Evolutionary conservation across 495 filamentous ascomycete species (phyloP).

Genomic region (Massariosphaeria phaeospora): DNA sequence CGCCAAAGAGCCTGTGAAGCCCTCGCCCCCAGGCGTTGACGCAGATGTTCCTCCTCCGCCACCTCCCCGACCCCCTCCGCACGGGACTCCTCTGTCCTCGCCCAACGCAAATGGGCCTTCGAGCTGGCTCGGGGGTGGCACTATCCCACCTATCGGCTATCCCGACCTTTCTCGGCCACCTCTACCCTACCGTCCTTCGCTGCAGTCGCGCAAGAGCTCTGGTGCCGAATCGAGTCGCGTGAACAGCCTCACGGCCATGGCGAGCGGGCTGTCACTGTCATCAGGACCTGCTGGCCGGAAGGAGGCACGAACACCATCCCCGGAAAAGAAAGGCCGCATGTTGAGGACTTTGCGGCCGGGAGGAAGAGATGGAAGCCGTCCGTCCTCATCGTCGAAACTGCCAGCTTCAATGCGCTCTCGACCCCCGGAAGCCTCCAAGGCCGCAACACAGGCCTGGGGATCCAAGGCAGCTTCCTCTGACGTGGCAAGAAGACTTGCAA

Average conservation of each 20-base stretch:
- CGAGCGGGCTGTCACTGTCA: slow-evolving; percentile 23
- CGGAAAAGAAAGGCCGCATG: slow-evolving; percentile 75
- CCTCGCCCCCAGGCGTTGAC: slow-evolving; percentile 20
- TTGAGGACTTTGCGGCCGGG: slow-evolving; percentile 71
- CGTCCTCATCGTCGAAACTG: slow-evolving; percentile 39
- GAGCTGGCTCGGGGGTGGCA: slow-evolving; percentile 72
- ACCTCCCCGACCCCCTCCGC: slow-evolving; percentile 20
- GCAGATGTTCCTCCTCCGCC: slow-evolving; percentile 29
- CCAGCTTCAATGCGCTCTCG: slow-evolving; percentile 30
- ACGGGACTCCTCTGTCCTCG: not conserved
- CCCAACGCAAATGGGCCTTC: slow-evolving; percentile 25
- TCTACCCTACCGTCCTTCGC: slow-evolving; percentile 55
- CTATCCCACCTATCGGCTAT: slow-evolving; percentile 73
- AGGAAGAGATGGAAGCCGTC: slow-evolving; percentile 55
- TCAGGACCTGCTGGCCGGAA: slow-evolving; percentile 39
- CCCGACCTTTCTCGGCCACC: slow-evolving; percentile 69
- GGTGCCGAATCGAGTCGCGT: slow-evolving; percentile 35
- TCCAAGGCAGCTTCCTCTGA: slow-evolving; percentile 3
- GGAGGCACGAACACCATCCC: slow-evolving; percentile 64
- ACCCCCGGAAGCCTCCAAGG: slow-evolving; percentile 64
- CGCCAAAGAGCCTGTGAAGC: slow-evolving; percentile 35
- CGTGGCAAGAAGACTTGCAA: slow-evolving; percentile 5
- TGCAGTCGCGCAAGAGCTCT: slow-evolving; percentile 50
- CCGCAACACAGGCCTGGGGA: slow-evolving; percentile 79
- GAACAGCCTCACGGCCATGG: not conserved